These are phyloP conservation scores for Xylaria sp. DNA, from an alignment of 2,329 filamentous ascomycete genomes.

Conservation along the genomic window DNA sequence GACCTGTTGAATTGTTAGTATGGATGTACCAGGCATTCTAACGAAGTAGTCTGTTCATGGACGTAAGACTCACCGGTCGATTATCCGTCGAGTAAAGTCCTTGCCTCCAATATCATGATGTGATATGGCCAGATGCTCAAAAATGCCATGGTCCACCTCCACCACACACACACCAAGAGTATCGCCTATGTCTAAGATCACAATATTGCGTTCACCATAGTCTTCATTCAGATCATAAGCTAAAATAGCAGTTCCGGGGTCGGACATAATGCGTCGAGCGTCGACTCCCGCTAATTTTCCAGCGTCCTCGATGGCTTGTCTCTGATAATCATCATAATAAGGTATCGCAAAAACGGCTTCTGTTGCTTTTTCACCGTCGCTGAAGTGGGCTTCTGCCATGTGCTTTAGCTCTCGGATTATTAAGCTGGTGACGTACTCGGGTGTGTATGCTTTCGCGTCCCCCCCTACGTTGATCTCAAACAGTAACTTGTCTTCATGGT, in stretches of 20 bases:
- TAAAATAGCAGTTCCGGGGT: neutral
- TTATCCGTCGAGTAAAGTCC: neutral
- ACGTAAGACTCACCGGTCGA: neutral
- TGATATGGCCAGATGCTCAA: neutral
- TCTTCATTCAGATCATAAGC: neutral
- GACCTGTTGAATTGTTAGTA: neutral
- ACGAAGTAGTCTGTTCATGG: no score
- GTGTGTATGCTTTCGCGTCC: neutral
- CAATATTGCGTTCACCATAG: neutral
- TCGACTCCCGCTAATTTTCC: neutral
- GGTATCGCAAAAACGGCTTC: neutral
- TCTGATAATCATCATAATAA: neutral
- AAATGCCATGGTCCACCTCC: neutral
- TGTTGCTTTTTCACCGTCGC: neutral
- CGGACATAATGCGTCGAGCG: neutral
- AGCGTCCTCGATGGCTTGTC: neutral
- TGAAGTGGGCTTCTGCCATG: neutral
- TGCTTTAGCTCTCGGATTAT: neutral
- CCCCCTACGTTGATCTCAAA: neutral
- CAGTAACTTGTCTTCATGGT: neutral
- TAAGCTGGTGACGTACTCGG: neutral
- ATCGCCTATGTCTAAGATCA: conserved; percentile 1
- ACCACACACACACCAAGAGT: neutral
- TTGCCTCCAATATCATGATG: neutral
- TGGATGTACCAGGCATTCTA: neutral